Evolutionary conservation across 495 filamentous ascomycete genomes (phyloP).

Genomic region (Aeminium ludgeri): DNA sequence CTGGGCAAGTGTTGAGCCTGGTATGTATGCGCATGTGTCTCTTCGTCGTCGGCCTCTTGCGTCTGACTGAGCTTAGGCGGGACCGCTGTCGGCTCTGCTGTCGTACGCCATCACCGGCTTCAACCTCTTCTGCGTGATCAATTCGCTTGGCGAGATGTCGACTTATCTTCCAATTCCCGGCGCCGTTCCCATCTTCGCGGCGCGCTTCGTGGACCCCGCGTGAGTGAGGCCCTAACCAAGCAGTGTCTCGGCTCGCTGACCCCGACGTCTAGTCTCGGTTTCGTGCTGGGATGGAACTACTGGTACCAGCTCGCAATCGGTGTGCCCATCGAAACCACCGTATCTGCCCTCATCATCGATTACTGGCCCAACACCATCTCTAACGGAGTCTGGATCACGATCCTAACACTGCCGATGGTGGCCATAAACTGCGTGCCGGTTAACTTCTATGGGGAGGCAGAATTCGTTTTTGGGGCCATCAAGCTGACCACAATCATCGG

Average conservation of each 20-base stretch:
- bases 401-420: slow-evolving; percentile 29
- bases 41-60: too few species aligned
- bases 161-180: slow-evolving; percentile 38
- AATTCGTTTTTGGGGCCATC: slow-evolving; percentile 28
- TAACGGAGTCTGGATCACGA: slow-evolving; percentile 29
- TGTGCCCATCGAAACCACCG: slow-evolving; percentile 9
- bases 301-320: slow-evolving; percentile 13
- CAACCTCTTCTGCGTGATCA: slow-evolving; percentile 43
- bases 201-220: slow-evolving; percentile 41
- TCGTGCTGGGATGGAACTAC: slow-evolving; percentile 36
- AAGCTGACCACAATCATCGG: slow-evolving; percentile 31
- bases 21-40: too few species aligned
- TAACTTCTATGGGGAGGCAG: slow-evolving; percentile 30
- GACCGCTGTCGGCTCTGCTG: slow-evolving; percentile 52
- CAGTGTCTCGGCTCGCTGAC: too few species aligned
- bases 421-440: slow-evolving; percentile 28
- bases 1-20: too few species aligned
- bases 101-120: slow-evolving; percentile 44
- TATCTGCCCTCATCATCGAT: slow-evolving; percentile 33
- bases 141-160: slow-evolving; percentile 44
- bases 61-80: too few species aligned
- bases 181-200: slow-evolving; percentile 38
- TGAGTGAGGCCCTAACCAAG: too few species aligned
- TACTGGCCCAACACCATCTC: slow-evolving; percentile 26
- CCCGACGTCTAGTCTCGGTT: too few species aligned